A percentile compares a stretch with the other conserved stretches of the same genome.
These are phyloP conservation scores for Beauveria rudraprayagi DNA, from an alignment of 2,329 filamentous ascomycete species.

Conservation along the genomic window DNA sequence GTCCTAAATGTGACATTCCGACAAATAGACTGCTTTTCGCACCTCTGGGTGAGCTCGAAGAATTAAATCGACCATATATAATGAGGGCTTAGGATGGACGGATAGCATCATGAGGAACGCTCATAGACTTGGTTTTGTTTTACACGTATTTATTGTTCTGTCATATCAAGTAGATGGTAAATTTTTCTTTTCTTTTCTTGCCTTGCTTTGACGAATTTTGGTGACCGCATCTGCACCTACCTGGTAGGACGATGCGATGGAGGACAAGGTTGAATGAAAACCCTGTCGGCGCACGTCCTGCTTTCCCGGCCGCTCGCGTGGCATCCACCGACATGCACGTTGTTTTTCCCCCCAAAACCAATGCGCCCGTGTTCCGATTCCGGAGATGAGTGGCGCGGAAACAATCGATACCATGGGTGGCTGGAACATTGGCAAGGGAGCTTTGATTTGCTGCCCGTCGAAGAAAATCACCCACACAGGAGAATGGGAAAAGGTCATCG, in stretches of 20 bases:
- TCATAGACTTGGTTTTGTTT: conserved; percentile 5
- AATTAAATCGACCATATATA: conserved; percentile 5
- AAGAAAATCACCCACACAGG: no score
- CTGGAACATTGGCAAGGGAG: background rate
- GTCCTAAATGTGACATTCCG: conserved; percentile 39
- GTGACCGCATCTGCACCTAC: background rate
- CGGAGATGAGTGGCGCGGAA: background rate
- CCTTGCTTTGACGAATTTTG: background rate
- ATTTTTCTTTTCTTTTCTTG: background rate
- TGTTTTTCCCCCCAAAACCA: background rate
- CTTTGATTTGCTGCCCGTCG: background rate
- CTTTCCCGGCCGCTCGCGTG: no score
- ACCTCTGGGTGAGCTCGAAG: background rate
- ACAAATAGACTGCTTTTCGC: background rate
- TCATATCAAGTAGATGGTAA: conserved; percentile 8
- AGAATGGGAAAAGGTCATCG: no score
- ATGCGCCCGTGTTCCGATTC: background rate
- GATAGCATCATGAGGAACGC: background rate
- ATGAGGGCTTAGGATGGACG: background rate
- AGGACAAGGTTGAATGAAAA: no score
- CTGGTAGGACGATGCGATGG: background rate
- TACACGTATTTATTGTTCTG: background rate
- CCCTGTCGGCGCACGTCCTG: no score
- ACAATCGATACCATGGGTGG: background rate
- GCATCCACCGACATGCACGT: no score